Evolutionary conservation across 169 alveolate species (phyloP), one percentile per base, ranked within the genome.

Genomic region (Sarcocystis neurona): DNA sequence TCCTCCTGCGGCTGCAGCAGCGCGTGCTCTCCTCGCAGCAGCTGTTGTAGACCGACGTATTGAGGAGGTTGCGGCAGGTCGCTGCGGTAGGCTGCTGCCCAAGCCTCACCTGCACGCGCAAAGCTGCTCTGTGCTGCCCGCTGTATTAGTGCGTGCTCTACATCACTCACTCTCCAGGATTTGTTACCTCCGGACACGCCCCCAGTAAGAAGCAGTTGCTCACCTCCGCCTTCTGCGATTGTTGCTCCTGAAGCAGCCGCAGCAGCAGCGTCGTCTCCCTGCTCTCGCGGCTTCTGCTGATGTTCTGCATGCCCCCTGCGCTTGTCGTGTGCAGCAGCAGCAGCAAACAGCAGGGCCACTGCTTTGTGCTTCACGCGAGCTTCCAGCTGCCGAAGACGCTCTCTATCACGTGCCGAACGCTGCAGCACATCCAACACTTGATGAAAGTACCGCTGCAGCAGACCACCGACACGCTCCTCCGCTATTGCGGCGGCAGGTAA

Each of bases 311-410:
- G n/a, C n/a, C n/a, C n/a, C 5, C 68, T 34, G 30, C 47, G 32
- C 46, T 50, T 18, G 41, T 75, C 48, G 48, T 34, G 46, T 18
- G 90, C 84, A n/a, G 85, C 90, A 18, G 53, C 82, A 2, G 90
- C 90, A 23, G 90, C 90, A 43, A 85, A 41, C 1, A 85, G 90
- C 47, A 79, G 84, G 27, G 84, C 90, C 53, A 85, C 90, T 1
- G 90, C 90, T 34, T 68, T 44, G 44, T 58, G 78, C 90, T 85
- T 85, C 50, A 85, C 90, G 12, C 70, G 78, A 8, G 56, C 84
- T 72, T 85, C 75, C 56, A 85, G 90, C 85, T 85, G 90, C 84
- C 90, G 15, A 37, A 75, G 39, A 32, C 90, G 78, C 77, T 85
- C 90, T 18, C 56, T 66, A 70, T 85, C 90, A 50, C 39, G 56